phyloP scores from a whole-genome alignment of 2,329 filamentous ascomycete genomes.

The Colletotrichum tofieldiae region DNA sequence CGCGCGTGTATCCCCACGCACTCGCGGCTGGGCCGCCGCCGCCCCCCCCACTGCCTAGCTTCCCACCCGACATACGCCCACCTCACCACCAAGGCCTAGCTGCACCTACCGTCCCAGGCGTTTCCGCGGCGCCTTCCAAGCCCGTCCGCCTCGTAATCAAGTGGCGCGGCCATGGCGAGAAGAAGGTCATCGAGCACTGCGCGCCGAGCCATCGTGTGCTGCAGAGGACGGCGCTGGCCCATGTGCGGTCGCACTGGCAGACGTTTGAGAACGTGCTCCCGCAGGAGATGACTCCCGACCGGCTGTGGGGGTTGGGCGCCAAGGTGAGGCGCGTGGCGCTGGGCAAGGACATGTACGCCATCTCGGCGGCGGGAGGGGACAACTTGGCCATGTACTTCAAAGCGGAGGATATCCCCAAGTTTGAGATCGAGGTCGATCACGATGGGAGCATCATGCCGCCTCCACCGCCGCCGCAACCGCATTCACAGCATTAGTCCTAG shows the following conservation, averaged over 20 bases:
- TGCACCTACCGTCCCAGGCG: slow-evolving; percentile 8
- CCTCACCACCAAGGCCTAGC: background rate
- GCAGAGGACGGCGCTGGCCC: slow-evolving; percentile 42
- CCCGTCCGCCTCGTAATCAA: slow-evolving; percentile 48
- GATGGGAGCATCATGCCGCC: slow-evolving; percentile 23
- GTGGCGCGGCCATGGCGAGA: slow-evolving; percentile 50
- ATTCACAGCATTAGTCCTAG: slow-evolving; percentile 12
- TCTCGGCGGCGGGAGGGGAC: slow-evolving; percentile 32
- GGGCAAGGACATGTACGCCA: slow-evolving; percentile 40
- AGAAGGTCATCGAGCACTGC: slow-evolving; percentile 50
- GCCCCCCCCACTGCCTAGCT: slow-evolving; percentile 13
- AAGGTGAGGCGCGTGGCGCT: slow-evolving; percentile 38
- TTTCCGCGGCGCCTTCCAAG: slow-evolving; percentile 40
- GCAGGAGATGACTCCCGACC: slow-evolving; percentile 36
- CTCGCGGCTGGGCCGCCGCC: slow-evolving; percentile 1
- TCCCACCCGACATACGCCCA: slow-evolving; percentile 26
- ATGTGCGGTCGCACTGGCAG: slow-evolving; percentile 39
- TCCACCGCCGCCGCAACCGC: slow-evolving; percentile 33
- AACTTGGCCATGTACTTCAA: slow-evolving; percentile 39
- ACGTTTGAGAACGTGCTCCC: slow-evolving; percentile 37
- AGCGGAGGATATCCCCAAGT: slow-evolving; percentile 37
- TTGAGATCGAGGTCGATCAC: slow-evolving; percentile 40
- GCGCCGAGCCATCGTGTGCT: slow-evolving; percentile 29
- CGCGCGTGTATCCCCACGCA: slow-evolving; percentile 40
- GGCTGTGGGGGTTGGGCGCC: slow-evolving; percentile 35